Conservation (phyloP, 257 asterid species). For the Dorcoceras hygrometricum region DNA sequence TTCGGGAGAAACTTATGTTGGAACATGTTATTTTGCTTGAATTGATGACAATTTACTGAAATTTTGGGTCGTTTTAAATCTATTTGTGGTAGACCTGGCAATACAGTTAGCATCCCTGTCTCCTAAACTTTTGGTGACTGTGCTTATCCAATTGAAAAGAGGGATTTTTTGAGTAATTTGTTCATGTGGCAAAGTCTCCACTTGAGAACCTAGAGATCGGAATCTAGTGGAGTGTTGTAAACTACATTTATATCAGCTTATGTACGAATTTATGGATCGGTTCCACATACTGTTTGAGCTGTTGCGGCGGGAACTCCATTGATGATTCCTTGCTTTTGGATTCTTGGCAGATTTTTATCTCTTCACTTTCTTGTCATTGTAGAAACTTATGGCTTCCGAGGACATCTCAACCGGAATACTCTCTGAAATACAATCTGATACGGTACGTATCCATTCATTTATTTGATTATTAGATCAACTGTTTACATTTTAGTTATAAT, state of each 20-base stretch:
- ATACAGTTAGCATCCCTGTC: not conserved
- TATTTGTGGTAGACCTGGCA: not conserved
- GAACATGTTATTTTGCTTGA: constrained; percentile 12
- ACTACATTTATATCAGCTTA: not conserved
- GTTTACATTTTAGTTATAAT: no score
- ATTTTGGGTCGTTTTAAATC: constrained; percentile 2
- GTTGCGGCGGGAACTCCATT: no score
- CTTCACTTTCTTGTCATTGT: no score
- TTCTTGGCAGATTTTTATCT: no score
- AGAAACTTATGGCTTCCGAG: no score
- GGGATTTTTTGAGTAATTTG: not conserved
- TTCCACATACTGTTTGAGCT: no score
- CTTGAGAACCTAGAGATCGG: not conserved
- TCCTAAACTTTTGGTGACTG: not conserved
- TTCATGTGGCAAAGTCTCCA: not conserved
- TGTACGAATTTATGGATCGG: not conserved
- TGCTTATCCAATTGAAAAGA: not conserved
- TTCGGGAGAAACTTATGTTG: not conserved
- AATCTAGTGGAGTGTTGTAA: no score
- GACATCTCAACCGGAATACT: no score
- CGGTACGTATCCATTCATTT: no score
- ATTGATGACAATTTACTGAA: constrained; percentile 12
- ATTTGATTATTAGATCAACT: no score
- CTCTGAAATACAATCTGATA: no score
- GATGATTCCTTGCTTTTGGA: no score